These are phyloP conservation scores for Xerocomellus amylosporus DNA, from an alignment of 768 basidiomycete genomes.

Conservation along the genomic window DNA sequence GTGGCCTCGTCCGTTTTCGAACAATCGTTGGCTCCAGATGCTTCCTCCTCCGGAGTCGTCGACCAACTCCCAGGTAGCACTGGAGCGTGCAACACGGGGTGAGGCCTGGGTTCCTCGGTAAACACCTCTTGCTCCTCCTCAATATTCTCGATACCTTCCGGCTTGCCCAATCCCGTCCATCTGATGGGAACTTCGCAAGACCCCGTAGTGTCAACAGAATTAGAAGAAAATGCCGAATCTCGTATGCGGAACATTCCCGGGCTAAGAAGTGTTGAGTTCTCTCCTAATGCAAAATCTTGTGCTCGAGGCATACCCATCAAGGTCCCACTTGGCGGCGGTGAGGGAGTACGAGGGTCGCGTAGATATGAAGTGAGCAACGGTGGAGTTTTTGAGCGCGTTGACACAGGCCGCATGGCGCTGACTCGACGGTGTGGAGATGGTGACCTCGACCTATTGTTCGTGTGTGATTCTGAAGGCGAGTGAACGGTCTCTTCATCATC, in stretches of 20 bases:
- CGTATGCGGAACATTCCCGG: conserved; percentile 54
- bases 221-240: conserved; percentile 60
- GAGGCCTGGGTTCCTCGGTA: conserved; percentile 23
- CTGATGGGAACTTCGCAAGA: conserved; percentile 55
- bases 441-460: conserved; percentile 20
- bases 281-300: conserved; percentile 23
- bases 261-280: conserved; percentile 44
- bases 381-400: conserved; percentile 40
- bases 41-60: conserved; percentile 51
- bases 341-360: conserved; percentile 25
- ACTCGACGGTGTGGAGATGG: conserved; percentile 24
- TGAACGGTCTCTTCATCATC: conserved; percentile 18
- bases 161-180: conserved; percentile 52
- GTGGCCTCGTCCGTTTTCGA: conserved; percentile 27
- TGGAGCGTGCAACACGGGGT: conserved; percentile 33
- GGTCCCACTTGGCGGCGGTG: conserved; percentile 19
- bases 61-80: conserved; percentile 56
- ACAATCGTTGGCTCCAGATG: conserved; percentile 28
- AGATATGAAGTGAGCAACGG: conserved; percentile 35
- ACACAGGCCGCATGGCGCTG: conserved; percentile 33
- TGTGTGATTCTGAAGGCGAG: conserved; percentile 18
- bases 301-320: conserved; percentile 14
- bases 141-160: conserved; percentile 38
- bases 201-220: conserved; percentile 41
- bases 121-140: conserved; percentile 34